Percentiles rank a stretch among this genome's conserved stretches.
These are phyloP conservation scores for Borealophlyctis nickersoniae DNA, from an alignment of 192 early-diverging fungal species.

Conservation along the genomic window DNA sequence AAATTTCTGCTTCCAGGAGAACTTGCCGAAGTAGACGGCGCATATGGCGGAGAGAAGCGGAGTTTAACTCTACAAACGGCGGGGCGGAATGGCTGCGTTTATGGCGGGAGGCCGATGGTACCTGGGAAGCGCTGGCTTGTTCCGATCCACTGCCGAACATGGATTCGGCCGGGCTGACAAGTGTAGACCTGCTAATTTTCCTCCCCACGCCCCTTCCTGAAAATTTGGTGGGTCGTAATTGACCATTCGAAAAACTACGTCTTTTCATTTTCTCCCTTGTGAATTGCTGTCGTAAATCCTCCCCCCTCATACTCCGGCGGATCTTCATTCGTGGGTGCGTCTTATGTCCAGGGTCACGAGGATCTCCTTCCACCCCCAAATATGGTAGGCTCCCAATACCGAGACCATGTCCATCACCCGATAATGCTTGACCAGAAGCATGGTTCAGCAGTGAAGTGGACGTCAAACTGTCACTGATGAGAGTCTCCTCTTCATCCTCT, in stretches of 20 bases:
- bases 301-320: constrained; percentile 28
- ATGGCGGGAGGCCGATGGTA: constrained; percentile 12
- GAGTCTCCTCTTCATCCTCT: constrained; percentile 55
- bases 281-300: constrained; percentile 53
- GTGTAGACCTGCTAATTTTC: constrained; percentile 34
- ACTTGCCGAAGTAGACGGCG: constrained; percentile 67
- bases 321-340: constrained; percentile 29
- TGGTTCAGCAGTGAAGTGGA: too few species aligned
- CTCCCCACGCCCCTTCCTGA: constrained; percentile 17
- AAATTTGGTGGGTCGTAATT: constrained; percentile 38
- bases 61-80: constrained; percentile 50
- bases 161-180: constrained; percentile 36
- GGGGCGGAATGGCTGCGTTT: constrained; percentile 31
- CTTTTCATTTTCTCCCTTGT: constrained; percentile 44
- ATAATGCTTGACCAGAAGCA: too few species aligned
- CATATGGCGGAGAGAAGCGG: constrained; percentile 66
- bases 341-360: constrained; percentile 9
- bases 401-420: too few species aligned
- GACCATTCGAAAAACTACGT: constrained; percentile 40
- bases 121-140: constrained; percentile 2
- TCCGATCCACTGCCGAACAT: constrained; percentile 20
- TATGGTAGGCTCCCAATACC: too few species aligned
- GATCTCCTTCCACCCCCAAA: too few species aligned
- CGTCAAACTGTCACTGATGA: not conserved
- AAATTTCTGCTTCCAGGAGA: constrained; percentile 62